Evolutionary conservation across 2,329 filamentous ascomycete species (phyloP).

Genomic region (Xylariaceae sp.): DNA sequence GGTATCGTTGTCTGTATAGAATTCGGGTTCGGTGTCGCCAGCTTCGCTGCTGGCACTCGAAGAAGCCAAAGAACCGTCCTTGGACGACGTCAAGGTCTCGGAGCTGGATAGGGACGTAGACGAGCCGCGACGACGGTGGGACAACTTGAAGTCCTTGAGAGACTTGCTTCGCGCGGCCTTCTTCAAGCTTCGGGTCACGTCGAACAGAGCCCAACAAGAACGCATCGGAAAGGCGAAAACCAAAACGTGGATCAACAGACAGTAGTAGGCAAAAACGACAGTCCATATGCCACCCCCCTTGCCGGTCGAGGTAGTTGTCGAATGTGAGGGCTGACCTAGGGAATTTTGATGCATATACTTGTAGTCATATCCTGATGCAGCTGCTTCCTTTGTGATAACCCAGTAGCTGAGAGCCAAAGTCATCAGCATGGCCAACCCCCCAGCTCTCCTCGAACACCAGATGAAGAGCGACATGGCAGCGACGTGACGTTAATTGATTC

Average conservation of each 20-base stretch:
- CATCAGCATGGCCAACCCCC: conserved; percentile 57
- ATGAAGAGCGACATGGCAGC: conserved; percentile 54
- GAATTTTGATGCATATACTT: conserved; percentile 46
- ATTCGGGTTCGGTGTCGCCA: conserved; percentile 53
- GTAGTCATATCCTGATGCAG: conserved; percentile 47
- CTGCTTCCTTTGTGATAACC: conserved; percentile 56
- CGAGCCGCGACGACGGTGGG: conserved; percentile 53
- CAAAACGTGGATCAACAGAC: conserved; percentile 64
- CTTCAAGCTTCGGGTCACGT: conserved; percentile 55
- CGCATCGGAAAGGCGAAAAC: conserved; percentile 66
- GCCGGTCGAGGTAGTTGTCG: conserved; percentile 33
- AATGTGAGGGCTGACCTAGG: conserved; percentile 38
- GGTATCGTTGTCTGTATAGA: conserved; percentile 48
- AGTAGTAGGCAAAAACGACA: conserved; percentile 64
- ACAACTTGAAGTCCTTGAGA: conserved; percentile 51
- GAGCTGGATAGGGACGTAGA: conserved; percentile 59
- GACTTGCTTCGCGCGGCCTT: conserved; percentile 49
- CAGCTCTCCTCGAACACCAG: conserved; percentile 57
- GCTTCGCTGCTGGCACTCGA: conserved; percentile 54
- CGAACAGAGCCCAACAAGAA: conserved; percentile 63
- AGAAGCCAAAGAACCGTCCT: conserved; percentile 41
- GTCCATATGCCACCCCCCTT: conserved; percentile 54
- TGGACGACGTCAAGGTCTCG: conserved; percentile 54
- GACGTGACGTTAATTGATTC: conserved; percentile 26
- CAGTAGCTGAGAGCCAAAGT: conserved; percentile 55